Evolutionary conservation across 2,329 filamentous ascomycete species (phyloP), one percentile per base, ranked within the genome.

Genomic region (Raffaelea albimanens): DNA sequence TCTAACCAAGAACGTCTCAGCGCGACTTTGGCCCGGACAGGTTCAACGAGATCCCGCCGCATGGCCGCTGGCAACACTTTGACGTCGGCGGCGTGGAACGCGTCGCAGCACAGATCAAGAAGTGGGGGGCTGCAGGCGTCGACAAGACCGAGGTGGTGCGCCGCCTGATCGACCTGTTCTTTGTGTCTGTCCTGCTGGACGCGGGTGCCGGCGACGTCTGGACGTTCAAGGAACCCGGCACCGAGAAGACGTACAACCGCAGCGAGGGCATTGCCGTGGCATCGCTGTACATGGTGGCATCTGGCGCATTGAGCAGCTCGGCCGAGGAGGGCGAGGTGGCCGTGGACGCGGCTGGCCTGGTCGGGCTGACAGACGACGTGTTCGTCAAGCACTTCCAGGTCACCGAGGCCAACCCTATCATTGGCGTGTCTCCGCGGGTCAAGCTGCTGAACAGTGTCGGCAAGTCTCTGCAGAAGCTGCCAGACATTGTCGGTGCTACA

Each of bases 61-160:
- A 78, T 52, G 77, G 70, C 9, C 69, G 78, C 40, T 82, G 78
- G 73, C 78, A 82, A 57, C 78, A 82, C 60, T 82, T 82, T 53
- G 72, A 80, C 14, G 70, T 79, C 36, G 77, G 77, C 10, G 68
- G 67, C 14, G 62, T 74, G 23, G 63, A 70, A 36, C 73, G 78
- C 31, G 61, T 79, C 8, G 61, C 64, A 7, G 57, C 63, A 7
- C 57, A 78, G 3, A 59, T 74, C 3, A 56, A 66, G 21, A 57
- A 13, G 3, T 50, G 48, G 48, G 31, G 64, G 40, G 76, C 55
- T 2, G 61, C 64, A 0, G 61, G 60, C 2, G 58, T 60, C 36
- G 70, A 77, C 45, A 62, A 65, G 2, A 52, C 61, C 1, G 76
- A 78, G 50, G 58, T 68, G 4, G 71, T 72, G 0, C 71, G 77